phyloP scores from a whole-genome alignment of 2,329 filamentous ascomycete genomes.

The Aspergillus fijiensis region DNA sequence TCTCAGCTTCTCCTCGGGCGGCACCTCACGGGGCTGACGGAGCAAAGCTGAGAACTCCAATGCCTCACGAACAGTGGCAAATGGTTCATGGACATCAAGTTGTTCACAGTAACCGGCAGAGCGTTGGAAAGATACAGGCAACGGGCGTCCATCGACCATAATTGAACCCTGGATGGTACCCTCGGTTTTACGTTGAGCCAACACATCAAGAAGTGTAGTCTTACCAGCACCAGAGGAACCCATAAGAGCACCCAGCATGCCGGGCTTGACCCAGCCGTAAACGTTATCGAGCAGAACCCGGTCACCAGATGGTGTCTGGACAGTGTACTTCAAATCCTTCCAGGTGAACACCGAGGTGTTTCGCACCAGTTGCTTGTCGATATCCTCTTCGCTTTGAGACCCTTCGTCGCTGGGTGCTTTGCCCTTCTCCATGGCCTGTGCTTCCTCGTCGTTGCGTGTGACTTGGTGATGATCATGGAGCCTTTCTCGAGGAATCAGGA shows the following conservation, averaged over 20 bases:
- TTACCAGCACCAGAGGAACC: slow-evolving; percentile 78
- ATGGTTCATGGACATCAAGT: slow-evolving; percentile 66
- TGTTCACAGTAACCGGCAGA: slow-evolving; percentile 69
- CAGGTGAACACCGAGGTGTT: slow-evolving; percentile 72
- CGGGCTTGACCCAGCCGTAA: slow-evolving; percentile 74
- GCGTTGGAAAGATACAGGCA: slow-evolving; percentile 63
- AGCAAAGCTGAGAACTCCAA: slow-evolving; percentile 66
- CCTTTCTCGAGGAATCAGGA: slow-evolving; percentile 64
- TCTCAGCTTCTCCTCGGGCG: slow-evolving; percentile 59
- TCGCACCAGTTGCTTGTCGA: slow-evolving; percentile 52
- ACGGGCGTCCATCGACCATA: slow-evolving; percentile 62
- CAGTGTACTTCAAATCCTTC: slow-evolving; percentile 70
- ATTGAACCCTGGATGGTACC: slow-evolving; percentile 64
- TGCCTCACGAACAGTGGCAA: slow-evolving; percentile 64
- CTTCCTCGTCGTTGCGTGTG: slow-evolving; percentile 52
- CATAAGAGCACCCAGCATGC: slow-evolving; percentile 73
- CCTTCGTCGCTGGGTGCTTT: slow-evolving; percentile 21
- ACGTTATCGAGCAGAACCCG: slow-evolving; percentile 65
- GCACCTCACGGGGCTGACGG: slow-evolving; percentile 54
- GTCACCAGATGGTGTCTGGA: slow-evolving; percentile 57
- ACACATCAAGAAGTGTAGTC: slow-evolving; percentile 69
- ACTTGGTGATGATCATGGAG: slow-evolving; percentile 39
- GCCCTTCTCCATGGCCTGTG: slow-evolving; percentile 30
- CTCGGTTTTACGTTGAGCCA: slow-evolving; percentile 67
- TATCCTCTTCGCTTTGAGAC: slow-evolving; percentile 19